These are phyloP conservation scores for Jacaranda copaia DNA, from an alignment of 257 asterid species.

Conservation along the genomic window DNA sequence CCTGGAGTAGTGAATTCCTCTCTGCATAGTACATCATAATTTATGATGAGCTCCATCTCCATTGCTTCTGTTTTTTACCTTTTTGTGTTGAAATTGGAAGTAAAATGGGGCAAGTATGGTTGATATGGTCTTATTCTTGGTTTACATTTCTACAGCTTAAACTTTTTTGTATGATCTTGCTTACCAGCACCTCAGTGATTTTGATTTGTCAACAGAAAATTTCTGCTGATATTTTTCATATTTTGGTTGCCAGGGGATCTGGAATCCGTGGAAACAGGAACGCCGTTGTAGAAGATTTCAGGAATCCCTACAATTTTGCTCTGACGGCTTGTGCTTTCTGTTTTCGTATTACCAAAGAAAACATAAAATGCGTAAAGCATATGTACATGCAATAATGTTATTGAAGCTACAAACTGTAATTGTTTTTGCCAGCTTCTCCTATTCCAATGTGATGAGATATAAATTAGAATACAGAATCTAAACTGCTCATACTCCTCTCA, in stretches of 20 bases:
- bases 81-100: no score
- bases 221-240: background rate
- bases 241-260: slow-evolving; percentile 33
- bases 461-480: no score
- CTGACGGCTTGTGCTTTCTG: background rate
- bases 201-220: background rate
- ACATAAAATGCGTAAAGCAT: slow-evolving; percentile 23
- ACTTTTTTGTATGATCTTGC: background rate
- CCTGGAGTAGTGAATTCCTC: no score
- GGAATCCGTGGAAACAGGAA: slow-evolving; percentile 28
- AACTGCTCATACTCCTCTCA: no score
- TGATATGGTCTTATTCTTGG: no score
- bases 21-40: no score
- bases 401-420: slow-evolving; percentile 25
- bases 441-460: no score
- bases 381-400: slow-evolving; percentile 19
- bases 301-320: slow-evolving; percentile 34
- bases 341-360: background rate
- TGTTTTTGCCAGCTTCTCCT: slow-evolving; percentile 10
- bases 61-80: no score
- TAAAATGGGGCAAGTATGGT: no score
- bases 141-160: background rate
- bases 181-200: background rate
- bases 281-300: slow-evolving; percentile 20
- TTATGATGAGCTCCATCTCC: no score